These are phyloP conservation scores for Amphicarpaea edgeworthii DNA, from an alignment of 306 rosid species.

Conservation along the genomic window DNA sequence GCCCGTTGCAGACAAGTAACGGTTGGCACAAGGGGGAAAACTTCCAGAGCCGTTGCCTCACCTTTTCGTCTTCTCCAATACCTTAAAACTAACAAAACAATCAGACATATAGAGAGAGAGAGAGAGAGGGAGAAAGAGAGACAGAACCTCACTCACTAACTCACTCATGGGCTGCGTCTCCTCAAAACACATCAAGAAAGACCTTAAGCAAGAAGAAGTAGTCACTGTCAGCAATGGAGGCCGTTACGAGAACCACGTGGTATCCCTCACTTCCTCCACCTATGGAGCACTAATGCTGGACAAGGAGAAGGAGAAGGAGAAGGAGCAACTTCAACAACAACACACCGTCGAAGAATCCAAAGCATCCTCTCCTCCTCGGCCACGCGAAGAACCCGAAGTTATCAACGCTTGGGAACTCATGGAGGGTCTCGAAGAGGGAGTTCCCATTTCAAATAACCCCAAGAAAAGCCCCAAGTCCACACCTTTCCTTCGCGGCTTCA, in stretches of 20 bases:
- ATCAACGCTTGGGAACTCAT: slow-evolving; percentile 96
- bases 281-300: slow-evolving; percentile 85
- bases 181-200: slow-evolving; percentile 71
- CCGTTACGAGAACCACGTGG: slow-evolving; percentile 70
- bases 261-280: slow-evolving; percentile 88
- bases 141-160: slow-evolving; percentile 31
- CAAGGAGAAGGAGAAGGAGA: slow-evolving; percentile 19
- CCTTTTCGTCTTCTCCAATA: slow-evolving; percentile 35
- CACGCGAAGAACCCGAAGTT: slow-evolving; percentile 60
- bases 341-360: slow-evolving; percentile 41
- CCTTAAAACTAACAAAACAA: slow-evolving; percentile 47
- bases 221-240: slow-evolving; percentile 62
- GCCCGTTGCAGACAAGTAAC: slow-evolving; percentile 69
- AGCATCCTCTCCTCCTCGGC: slow-evolving; percentile 38
- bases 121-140: slow-evolving; percentile 35
- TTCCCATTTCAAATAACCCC: slow-evolving; percentile 54
- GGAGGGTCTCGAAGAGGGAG: slow-evolving; percentile 92
- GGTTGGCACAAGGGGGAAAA: slow-evolving; percentile 53
- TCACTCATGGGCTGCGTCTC: slow-evolving; percentile 91
- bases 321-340: background rate
- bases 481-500: slow-evolving; percentile 73
- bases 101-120: slow-evolving; percentile 28
- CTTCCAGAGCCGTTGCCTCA: slow-evolving; percentile 54
- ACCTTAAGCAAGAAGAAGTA: slow-evolving; percentile 56
- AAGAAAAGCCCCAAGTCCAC: slow-evolving; percentile 78